phyloP scores from a whole-genome alignment of 129 eudicot genomes.

The Flaveria brownii region DNA sequence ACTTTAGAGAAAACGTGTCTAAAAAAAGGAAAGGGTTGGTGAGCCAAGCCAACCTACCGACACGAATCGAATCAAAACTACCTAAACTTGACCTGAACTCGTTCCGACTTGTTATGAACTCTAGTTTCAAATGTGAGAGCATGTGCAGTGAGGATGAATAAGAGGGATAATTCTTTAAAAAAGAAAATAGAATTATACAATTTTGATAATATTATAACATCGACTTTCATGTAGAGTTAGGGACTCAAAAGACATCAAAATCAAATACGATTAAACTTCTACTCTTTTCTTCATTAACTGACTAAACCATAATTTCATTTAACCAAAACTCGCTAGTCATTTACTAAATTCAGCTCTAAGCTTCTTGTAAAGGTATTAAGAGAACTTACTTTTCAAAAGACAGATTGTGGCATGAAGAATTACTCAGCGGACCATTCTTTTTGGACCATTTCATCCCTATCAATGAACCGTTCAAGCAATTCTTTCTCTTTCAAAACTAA shows the following conservation, averaged over 20 bases:
- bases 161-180: background rate
- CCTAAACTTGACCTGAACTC: background rate
- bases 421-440: constrained; percentile 39
- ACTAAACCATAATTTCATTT: background rate
- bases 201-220: background rate
- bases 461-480: constrained; percentile 83
- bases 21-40: no score
- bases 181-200: background rate
- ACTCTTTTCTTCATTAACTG: background rate
- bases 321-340: constrained; percentile 20
- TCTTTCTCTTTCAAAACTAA: constrained; percentile 80
- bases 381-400: constrained; percentile 9
- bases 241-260: background rate
- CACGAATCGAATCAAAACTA: background rate
- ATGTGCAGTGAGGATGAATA: background rate
- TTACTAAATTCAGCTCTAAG: constrained; percentile 26
- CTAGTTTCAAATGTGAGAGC: background rate
- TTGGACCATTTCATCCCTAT: constrained; percentile 68
- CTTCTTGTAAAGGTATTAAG: constrained; percentile 5
- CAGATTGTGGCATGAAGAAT: background rate
- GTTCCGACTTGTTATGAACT: background rate
- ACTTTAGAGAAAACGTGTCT: no score
- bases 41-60: background rate
- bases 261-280: constrained; percentile 1
- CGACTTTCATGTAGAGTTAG: background rate